Conservation (phyloP, 129 eudicot species). For the Daucus carota region DH1_v3.0 NC_030382.2:29499001-29499500, state of each 20-base stretch:
- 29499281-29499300: not conserved
- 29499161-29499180: too few species aligned
- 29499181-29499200: too few species aligned
- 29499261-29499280: not conserved
- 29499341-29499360: not conserved
- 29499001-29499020: too few species aligned
- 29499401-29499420: not conserved
- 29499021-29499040: too few species aligned
- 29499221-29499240: not conserved
- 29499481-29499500: constrained; percentile 94
- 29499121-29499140: too few species aligned
- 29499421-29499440: constrained; percentile 57
- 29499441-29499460: constrained; percentile 94
- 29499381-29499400: constrained; percentile 3
- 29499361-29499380: not conserved
- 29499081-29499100: too few species aligned
- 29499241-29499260: not conserved
- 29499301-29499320: not conserved
- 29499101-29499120: too few species aligned
- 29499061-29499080: too few species aligned
- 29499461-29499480: constrained; percentile 96
- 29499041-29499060: too few species aligned
- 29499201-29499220: not conserved
- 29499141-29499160: too few species aligned
- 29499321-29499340: not conserved